These are phyloP conservation scores for Candida alai DNA, from an alignment of 805 yeast species.

Conservation along the genomic window DNA sequence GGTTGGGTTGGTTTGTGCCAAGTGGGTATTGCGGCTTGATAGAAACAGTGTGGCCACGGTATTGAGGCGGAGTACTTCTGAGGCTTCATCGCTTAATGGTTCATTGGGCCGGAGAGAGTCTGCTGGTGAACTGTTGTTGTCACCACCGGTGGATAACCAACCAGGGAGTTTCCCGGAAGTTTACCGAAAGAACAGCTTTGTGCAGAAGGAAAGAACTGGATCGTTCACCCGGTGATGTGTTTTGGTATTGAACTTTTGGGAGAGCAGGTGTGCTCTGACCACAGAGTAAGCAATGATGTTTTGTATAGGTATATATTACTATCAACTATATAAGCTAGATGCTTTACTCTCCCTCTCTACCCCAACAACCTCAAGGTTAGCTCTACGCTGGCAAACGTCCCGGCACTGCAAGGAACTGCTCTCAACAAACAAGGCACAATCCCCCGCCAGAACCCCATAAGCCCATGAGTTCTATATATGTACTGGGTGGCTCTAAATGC, in stretches of 20 bases:
- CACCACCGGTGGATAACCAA: too few species aligned
- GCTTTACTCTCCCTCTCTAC: slow-evolving; percentile 20
- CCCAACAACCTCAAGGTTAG: slow-evolving; percentile 56
- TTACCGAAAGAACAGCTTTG: slow-evolving; percentile 18
- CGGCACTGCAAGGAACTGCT: slow-evolving; percentile 67
- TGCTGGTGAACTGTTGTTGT: too few species aligned
- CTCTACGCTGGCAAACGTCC: slow-evolving; percentile 76
- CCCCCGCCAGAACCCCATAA: slow-evolving; percentile 59
- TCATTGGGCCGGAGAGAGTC: too few species aligned
- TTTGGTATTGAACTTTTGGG: neutral
- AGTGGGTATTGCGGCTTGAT: slow-evolving; percentile 16
- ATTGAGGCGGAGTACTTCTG: slow-evolving; percentile 14
- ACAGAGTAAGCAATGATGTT: neutral
- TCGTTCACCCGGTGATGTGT: slow-evolving; percentile 3
- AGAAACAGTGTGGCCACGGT: slow-evolving; percentile 7
- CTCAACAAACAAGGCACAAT: slow-evolving; percentile 55
- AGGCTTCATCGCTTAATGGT: slow-evolving; percentile 9
- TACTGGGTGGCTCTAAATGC: slow-evolving; percentile 30
- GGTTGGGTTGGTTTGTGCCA: slow-evolving; percentile 13
- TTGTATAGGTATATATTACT: slow-evolving; percentile 2
- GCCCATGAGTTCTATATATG: slow-evolving; percentile 42
- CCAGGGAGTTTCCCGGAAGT: slow-evolving; percentile 14
- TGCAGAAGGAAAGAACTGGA: slow-evolving; percentile 11
- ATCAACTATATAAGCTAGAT: too few species aligned
- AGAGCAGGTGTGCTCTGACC: too few species aligned